Evolutionary conservation across 768 basidiomycete species (phyloP).

Genomic region (Mycena galericulata): DNA sequence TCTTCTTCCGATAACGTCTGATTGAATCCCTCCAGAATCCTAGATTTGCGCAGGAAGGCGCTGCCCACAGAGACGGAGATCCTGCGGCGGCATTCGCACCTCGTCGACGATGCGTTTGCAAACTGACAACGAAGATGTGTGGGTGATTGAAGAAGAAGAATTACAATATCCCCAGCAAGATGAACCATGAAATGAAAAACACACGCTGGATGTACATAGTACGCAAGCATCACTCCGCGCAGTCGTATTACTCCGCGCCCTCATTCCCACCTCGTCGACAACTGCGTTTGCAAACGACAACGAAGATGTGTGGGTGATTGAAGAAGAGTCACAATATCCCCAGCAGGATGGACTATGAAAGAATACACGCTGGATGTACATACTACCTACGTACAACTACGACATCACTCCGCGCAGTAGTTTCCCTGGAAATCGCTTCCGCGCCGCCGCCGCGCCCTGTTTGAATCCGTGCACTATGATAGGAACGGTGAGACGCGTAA

Average conservation of each 20-base stretch:
- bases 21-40: constrained; percentile 44
- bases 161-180: neutral
- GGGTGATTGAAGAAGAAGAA: constrained; percentile 15
- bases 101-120: constrained; percentile 37
- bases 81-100: constrained; percentile 42
- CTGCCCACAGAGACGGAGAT: constrained; percentile 49
- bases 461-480: constrained; percentile 68
- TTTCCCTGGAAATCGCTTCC: constrained; percentile 47
- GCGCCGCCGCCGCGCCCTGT: constrained; percentile 64
- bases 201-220: no score
- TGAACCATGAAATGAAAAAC: neutral
- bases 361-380: neutral
- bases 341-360: neutral
- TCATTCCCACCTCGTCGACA: constrained; percentile 44
- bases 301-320: constrained; percentile 24
- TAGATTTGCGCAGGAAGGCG: constrained; percentile 54
- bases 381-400: no score
- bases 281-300: constrained; percentile 16
- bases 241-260: constrained; percentile 47
- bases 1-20: neutral
- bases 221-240: constrained; percentile 32
- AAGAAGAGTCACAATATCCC: neutral
- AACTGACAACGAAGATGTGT: constrained; percentile 19
- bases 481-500: neutral
- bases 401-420: constrained; percentile 41